phyloP scores from a whole-genome alignment of 495 filamentous ascomycete species.

The Aspergillus taichungensis region DNA sequence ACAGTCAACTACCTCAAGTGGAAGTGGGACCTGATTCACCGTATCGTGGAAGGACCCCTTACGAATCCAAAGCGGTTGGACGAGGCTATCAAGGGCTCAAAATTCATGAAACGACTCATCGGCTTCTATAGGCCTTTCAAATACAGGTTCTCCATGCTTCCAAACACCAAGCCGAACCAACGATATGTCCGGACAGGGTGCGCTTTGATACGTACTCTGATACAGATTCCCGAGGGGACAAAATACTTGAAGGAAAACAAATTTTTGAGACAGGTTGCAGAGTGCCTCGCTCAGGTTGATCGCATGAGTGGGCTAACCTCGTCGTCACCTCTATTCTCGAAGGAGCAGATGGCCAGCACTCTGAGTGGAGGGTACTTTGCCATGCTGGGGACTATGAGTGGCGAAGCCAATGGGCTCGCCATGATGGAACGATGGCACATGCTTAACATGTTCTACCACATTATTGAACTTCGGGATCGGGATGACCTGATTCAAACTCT shows the following conservation, averaged over 20 bases:
- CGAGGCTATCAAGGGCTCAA: conserved; percentile 88
- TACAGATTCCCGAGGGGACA: conserved; percentile 76
- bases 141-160: conserved; percentile 77
- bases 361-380: conserved; percentile 89
- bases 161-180: conserved; percentile 85
- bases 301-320: conserved; percentile 86
- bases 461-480: conserved; percentile 80
- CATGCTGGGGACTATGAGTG: conserved; percentile 78
- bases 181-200: conserved; percentile 88
- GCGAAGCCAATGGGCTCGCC: conserved; percentile 67
- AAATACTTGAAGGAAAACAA: conserved; percentile 87
- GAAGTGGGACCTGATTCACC: conserved; percentile 90
- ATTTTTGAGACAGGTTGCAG: conserved; percentile 82
- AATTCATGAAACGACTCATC: conserved; percentile 88
- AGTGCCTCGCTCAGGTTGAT: conserved; percentile 91
- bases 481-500: conserved; percentile 84
- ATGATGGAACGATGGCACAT: conserved; percentile 96
- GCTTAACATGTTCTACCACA: conserved; percentile 99
- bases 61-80: conserved; percentile 87
- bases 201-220: conserved; percentile 71
- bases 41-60: conserved; percentile 86
- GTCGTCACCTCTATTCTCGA: conserved; percentile 77
- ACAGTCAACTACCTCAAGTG: conserved; percentile 86
- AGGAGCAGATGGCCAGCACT: conserved; percentile 70
- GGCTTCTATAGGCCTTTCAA: conserved; percentile 97